These are phyloP conservation scores for Sclerotinia glacialis DNA, from an alignment of 2,329 filamentous ascomycete genomes.

Conservation along the genomic window DNA sequence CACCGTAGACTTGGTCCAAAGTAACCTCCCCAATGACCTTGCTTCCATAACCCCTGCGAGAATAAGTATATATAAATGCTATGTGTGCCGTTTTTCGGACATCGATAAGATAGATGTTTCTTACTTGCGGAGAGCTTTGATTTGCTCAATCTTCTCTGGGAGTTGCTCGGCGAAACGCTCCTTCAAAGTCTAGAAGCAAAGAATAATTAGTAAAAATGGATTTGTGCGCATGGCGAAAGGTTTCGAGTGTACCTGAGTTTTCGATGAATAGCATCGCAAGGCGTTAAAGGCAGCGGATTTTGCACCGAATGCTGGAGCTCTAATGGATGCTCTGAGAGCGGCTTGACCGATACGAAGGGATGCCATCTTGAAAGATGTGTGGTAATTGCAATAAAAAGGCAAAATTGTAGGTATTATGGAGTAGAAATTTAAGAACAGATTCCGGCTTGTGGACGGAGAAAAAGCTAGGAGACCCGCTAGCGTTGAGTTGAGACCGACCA, in stretches of 20 bases:
- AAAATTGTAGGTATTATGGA: slow-evolving; percentile 33
- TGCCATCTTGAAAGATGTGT: slow-evolving; percentile 62
- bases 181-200: slow-evolving; percentile 73
- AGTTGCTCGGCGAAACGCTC: slow-evolving; percentile 96
- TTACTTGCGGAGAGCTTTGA: slow-evolving; percentile 97
- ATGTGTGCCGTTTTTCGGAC: background rate
- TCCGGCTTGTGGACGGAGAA: slow-evolving; percentile 17
- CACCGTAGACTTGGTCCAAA: slow-evolving; percentile 98
- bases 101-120: slow-evolving; percentile 36
- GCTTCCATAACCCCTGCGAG: slow-evolving; percentile 78
- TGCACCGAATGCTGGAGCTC: slow-evolving; percentile 64
- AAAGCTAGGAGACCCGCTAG: slow-evolving; percentile 18
- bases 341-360: slow-evolving; percentile 78
- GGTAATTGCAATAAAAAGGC: slow-evolving; percentile 27
- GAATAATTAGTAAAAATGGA: slow-evolving; percentile 21
- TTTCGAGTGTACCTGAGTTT: slow-evolving; percentile 68
- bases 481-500: slow-evolving; percentile 16
- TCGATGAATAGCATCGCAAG: slow-evolving; percentile 87
- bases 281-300: slow-evolving; percentile 75
- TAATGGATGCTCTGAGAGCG: slow-evolving; percentile 74
- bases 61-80: slow-evolving; percentile 30
- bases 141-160: slow-evolving; percentile 96
- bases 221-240: slow-evolving; percentile 34
- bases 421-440: slow-evolving; percentile 34
- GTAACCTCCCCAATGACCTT: slow-evolving; percentile 98